phyloP scores from a whole-genome alignment of 495 filamentous ascomycete genomes.

The Xylaria longipes region DNA sequence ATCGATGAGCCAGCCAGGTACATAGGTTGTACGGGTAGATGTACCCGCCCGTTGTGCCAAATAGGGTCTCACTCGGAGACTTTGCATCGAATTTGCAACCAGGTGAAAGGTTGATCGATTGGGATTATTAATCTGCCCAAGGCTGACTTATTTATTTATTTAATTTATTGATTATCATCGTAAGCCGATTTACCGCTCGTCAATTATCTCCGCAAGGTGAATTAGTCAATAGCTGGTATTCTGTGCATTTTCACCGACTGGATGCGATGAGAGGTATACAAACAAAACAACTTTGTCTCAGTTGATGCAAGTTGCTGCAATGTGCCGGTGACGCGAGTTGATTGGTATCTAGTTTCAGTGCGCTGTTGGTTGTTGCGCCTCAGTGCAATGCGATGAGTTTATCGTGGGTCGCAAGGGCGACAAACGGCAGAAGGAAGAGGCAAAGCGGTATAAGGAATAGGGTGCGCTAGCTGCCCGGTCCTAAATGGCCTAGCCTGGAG shows the following conservation, averaged over 20 bases:
- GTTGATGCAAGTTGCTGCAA: neutral
- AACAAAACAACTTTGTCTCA: neutral
- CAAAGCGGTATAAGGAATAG: constrained; percentile 1
- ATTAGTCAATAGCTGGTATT: neutral
- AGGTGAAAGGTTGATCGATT: neutral
- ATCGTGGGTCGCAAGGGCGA: constrained; percentile 8
- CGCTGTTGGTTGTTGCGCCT: constrained; percentile 1
- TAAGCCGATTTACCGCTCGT: neutral
- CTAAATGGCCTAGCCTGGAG: constrained; percentile 34
- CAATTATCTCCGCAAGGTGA: neutral
- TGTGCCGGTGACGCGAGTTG: neutral
- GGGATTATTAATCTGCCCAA: constrained; percentile 25
- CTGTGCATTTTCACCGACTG: neutral
- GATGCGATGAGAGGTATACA: neutral
- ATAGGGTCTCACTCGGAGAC: constrained; percentile 12
- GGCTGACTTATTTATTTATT: constrained; percentile 10
- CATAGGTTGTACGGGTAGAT: neutral
- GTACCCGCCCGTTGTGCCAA: neutral
- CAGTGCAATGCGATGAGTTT: constrained; percentile 18
- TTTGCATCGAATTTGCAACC: neutral
- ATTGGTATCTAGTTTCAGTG: constrained; percentile 18
- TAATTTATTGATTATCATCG: neutral
- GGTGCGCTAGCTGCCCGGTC: neutral
- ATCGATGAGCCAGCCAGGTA: neutral
- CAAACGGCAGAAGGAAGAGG: constrained; percentile 20